Evolutionary conservation across 805 yeast species (phyloP).

Genomic region (Cyberlindnera maclurae): DNA sequence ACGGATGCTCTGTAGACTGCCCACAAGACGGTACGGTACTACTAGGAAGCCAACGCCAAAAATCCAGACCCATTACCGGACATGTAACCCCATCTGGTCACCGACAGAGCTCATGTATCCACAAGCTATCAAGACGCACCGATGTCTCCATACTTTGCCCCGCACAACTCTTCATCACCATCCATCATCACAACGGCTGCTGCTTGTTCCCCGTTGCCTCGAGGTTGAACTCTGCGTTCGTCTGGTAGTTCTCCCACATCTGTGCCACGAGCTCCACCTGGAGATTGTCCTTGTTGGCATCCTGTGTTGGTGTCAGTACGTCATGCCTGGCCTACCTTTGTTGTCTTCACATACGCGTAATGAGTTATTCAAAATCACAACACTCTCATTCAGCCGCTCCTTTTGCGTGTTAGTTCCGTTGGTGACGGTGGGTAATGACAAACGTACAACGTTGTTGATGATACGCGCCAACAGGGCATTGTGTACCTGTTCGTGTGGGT

Average conservation of each 20-base stretch:
- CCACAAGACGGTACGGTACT: too few species aligned
- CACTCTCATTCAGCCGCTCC: slow-evolving; percentile 69
- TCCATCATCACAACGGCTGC: neutral
- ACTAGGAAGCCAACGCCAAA: too few species aligned
- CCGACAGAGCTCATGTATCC: too few species aligned
- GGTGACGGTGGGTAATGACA: slow-evolving; percentile 23
- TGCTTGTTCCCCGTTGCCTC: slow-evolving; percentile 53
- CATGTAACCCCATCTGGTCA: too few species aligned
- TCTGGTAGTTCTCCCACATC: slow-evolving; percentile 72
- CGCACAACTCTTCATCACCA: too few species aligned
- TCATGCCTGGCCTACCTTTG: neutral
- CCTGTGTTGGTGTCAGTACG: slow-evolving; percentile 13
- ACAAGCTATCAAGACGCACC: too few species aligned
- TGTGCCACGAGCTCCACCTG: slow-evolving; percentile 66
- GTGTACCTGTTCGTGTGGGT: slow-evolving; percentile 81
- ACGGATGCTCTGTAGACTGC: too few species aligned
- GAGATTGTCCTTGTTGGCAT: slow-evolving; percentile 58
- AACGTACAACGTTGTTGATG: slow-evolving; percentile 67
- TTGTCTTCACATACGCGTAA: slow-evolving; percentile 32
- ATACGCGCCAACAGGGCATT: slow-evolving; percentile 68
- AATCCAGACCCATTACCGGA: too few species aligned
- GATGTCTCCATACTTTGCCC: too few species aligned
- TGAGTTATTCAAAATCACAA: slow-evolving; percentile 53
- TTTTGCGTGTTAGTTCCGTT: slow-evolving; percentile 17
- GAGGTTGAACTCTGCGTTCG: slow-evolving; percentile 63